Evolutionary conservation across 345 rosid species (phyloP).

Genomic region (Limnanthes douglasii): DNA sequence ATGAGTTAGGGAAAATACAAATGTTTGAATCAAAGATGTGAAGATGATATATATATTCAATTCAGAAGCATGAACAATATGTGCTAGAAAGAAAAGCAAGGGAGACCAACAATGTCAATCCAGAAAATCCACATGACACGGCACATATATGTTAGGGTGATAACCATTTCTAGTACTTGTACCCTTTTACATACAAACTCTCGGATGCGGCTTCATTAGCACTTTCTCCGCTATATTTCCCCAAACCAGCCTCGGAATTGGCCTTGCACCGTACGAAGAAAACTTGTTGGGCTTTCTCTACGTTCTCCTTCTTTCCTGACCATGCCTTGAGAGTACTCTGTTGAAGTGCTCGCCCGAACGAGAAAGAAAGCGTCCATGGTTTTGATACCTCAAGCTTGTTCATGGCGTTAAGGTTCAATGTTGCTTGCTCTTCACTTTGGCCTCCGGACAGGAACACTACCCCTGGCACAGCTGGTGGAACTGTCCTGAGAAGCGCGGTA

Average conservation of each 20-base stretch:
- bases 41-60: no score
- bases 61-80: no score
- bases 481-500: conserved; percentile 63
- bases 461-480: conserved; percentile 82
- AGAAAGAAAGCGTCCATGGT: conserved; percentile 94
- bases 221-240: conserved; percentile 36
- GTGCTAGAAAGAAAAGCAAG: no score
- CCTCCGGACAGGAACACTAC: conserved; percentile 83
- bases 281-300: conserved; percentile 54
- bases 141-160: no score
- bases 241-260: conserved; percentile 77
- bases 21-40: no score
- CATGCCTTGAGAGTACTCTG: conserved; percentile 91
- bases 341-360: conserved; percentile 88
- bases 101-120: no score
- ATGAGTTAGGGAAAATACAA: no score
- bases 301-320: conserved; percentile 71
- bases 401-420: conserved; percentile 75
- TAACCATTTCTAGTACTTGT: conserved; percentile 42
- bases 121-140: no score
- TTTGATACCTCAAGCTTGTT: conserved; percentile 61
- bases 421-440: conserved; percentile 85
- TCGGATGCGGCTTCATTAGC: conserved; percentile 62
- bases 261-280: conserved; percentile 73
- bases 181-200: conserved; percentile 74